Evolutionary conservation across 2,329 filamentous ascomycete species (phyloP).

Genomic region (Diaporthe batatas): DNA sequence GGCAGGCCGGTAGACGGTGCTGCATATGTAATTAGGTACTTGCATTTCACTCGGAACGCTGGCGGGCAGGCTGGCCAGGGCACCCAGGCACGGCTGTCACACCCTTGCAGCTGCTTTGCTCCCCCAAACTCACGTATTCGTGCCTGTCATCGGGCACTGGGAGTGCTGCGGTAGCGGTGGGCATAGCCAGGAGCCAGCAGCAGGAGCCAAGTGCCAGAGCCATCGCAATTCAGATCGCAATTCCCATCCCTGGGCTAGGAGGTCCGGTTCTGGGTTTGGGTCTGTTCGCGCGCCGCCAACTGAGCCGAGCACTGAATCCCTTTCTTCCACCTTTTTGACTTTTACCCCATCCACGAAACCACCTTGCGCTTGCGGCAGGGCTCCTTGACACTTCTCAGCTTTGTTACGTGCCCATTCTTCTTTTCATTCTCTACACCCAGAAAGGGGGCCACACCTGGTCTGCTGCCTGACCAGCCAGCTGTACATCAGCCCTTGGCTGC

Average conservation of each 20-base stretch:
- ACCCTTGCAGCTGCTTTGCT: constrained; percentile 17
- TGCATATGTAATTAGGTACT: constrained; percentile 1
- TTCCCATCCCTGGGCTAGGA: constrained; percentile 30
- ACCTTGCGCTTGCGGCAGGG: constrained; percentile 28
- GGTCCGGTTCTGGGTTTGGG: constrained; percentile 10
- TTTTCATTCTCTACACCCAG: constrained; percentile 25
- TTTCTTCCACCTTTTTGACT: constrained; percentile 35
- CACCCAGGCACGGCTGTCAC: constrained; percentile 21
- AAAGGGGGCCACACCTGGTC: constrained; percentile 17
- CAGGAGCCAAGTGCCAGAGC: constrained; percentile 17
- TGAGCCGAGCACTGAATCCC: constrained; percentile 29
- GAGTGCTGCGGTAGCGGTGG: constrained; percentile 5
- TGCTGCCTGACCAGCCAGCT: constrained; percentile 23
- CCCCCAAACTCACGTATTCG: constrained; percentile 19
- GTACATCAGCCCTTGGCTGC: constrained; percentile 24
- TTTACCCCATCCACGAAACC: constrained; percentile 34
- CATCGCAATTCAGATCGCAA: constrained; percentile 25
- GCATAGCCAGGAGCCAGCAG: background rate
- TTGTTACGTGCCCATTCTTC: constrained; percentile 33
- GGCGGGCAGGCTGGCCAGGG: constrained; percentile 7
- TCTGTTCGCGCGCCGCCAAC: constrained; percentile 27
- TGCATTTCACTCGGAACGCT: background rate
- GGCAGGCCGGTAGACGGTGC: background rate
- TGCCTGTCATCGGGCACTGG: constrained; percentile 9
- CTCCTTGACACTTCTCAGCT: constrained; percentile 28